phyloP scores from a whole-genome alignment of 306 rosid genomes.

The Prunus salicina region DNA sequence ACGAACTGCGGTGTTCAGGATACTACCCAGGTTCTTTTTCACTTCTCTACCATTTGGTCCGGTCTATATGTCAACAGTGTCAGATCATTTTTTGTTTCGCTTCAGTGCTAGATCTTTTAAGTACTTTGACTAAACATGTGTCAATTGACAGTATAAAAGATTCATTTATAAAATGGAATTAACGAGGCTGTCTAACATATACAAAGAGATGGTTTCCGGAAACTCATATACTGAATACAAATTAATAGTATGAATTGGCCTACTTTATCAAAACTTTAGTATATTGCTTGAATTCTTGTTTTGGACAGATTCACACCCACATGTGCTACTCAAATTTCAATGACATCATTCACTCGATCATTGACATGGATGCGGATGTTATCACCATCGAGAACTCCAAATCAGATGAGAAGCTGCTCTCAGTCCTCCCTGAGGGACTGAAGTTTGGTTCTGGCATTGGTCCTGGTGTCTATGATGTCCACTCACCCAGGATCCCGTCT shows the following conservation, averaged over 20 bases:
- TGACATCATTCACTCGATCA: constrained; percentile 79
- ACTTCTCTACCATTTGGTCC: constrained; percentile 2
- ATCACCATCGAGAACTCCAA: constrained; percentile 88
- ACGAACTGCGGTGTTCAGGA: constrained; percentile 68
- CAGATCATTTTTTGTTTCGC: background rate
- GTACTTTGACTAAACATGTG: background rate
- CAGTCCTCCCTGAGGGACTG: constrained; percentile 81
- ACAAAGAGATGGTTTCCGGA: background rate
- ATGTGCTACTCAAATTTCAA: constrained; percentile 92
- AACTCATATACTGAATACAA: background rate
- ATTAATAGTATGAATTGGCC: background rate
- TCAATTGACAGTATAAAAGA: background rate
- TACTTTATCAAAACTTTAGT: background rate
- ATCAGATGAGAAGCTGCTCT: constrained; percentile 78
- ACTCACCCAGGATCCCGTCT: constrained; percentile 89
- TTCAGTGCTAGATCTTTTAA: background rate
- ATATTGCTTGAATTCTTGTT: background rate
- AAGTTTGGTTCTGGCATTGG: constrained; percentile 86
- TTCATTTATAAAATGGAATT: too few relatives aligned
- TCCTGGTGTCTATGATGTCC: constrained; percentile 85
- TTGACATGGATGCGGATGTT: constrained; percentile 89
- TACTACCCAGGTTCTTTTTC: constrained; percentile 64
- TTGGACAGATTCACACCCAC: constrained; percentile 80
- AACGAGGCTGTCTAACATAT: background rate
- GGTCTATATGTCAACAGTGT: background rate